Base-by-base conservation (phyloP, 1,284 basidiomycete genomes). In the Malassezia globosa region DNA sequence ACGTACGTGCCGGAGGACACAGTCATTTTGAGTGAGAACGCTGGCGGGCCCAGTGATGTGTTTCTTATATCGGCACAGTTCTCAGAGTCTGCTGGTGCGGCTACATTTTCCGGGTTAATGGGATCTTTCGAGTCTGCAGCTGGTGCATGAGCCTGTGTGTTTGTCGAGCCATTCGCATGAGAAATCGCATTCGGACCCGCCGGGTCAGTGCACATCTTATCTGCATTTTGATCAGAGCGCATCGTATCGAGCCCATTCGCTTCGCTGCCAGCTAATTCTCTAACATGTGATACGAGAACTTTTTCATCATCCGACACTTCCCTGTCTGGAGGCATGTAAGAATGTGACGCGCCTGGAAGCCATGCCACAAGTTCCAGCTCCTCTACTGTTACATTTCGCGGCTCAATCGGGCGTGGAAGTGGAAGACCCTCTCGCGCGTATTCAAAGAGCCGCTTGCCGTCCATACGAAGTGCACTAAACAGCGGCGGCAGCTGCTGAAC, bases 391-490 rank as follows among this genome's bases (percentile, higher is more conserved):
- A 86, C 84, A 56, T 80, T 78, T n/a, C 94, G 82, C 37, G 82
- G 73, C 61, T 90, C 87, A 56, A 99, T 94, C 4, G 90, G 85
- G 8, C 90, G 81, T 18, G 94, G 94, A 13, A 97, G 78, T 0
- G 89, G 86, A 42, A 84, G 83, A 8, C 84, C 84, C 65, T 84
- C 79, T 3, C 94, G 81, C 11, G 94, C 94, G 69, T 97, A 99
- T 65, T 97, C 92, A 72, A 97, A 90, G 24, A 97, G 73, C 1
- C 87, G 85, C 73, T 81, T 89, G 2, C 94, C 94, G 62, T 97
- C 89, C 87, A 97, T 97, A 73, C 95, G 92, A 35, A 97, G 76
- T 0, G 94, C 94, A 10, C 92, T 97, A 74, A 92, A 99, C 70
- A 71, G 55, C 24, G 65, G 69, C 1, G 66, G 65, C 5, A 61